Evolutionary conservation across 306 rosid genomes (phyloP), one percentile per base, ranked within the genome.

Genomic region (Medicago arabica): DNA sequence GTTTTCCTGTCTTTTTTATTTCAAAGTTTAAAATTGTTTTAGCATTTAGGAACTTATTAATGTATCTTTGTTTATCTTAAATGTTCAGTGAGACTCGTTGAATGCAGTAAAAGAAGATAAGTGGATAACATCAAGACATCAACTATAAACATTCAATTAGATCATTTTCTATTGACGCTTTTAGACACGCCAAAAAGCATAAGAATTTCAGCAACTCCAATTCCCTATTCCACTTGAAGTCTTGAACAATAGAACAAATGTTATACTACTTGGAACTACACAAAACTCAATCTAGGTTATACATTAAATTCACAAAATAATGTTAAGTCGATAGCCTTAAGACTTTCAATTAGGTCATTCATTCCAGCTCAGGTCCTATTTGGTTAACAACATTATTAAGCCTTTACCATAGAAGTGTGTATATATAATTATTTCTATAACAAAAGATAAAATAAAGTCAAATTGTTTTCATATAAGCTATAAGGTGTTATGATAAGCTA

Each of bases 271-370:
- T 34, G 13, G 49, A 75, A 16, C 67, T 34, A 50, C 4, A 68
- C 75, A 44, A 78, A 81, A 69, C 71, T 53, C 60, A 75, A 39
- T 47, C 57, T 46, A 64, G 74, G 66, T 28, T 23, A 47, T 2
- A 28, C 68, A 74, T 39, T 18, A 74, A 78, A 61, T 41, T 31
- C 70, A 65, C 57, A 49, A 65, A 68, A 65, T 5, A 38, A 10
- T 47, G 19, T 49, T 19, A 40, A 40, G 18, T 41, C 13, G 36
- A 43, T 21, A 57, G 15, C 75, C 69, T 61, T 14, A 41, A 43
- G 61, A 17, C 51, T 9, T 71, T 39, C 10, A 62, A 25, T 39
- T 65, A 9, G 47, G 49, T 55, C 36, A 65, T 75, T 75, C 46
- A 63, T 58, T 75, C 36, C 71, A 19, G 49, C 71, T 46, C 69